phyloP scores from a whole-genome alignment of 345 rosid genomes.

The Clausena lansium region DNA sequence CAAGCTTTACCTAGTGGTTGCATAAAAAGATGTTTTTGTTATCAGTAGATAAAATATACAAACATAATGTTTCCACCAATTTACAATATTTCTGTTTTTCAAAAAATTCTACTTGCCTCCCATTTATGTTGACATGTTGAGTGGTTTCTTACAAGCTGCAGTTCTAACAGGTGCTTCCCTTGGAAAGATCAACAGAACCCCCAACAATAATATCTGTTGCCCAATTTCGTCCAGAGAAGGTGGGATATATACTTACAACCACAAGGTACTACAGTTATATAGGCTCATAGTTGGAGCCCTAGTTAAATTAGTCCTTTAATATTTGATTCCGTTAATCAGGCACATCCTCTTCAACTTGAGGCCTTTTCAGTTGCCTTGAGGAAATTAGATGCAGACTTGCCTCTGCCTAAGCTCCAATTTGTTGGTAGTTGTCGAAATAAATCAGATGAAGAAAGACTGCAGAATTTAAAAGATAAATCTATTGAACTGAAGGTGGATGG shows the following conservation, averaged over 20 bases:
- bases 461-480: constrained; percentile 70
- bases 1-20: not conserved
- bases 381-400: constrained; percentile 45
- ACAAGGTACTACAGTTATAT: constrained; percentile 30
- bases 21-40: not conserved
- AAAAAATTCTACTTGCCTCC: not conserved
- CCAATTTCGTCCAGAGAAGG: constrained; percentile 99
- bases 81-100: not conserved
- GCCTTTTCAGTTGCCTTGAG: constrained; percentile 68
- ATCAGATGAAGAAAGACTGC: constrained; percentile 79
- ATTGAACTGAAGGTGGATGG: constrained; percentile 55
- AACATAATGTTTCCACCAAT: not conserved
- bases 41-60: too few relatives aligned
- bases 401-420: constrained; percentile 80
- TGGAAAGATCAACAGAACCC: constrained; percentile 57
- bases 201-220: constrained; percentile 83
- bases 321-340: constrained; percentile 50
- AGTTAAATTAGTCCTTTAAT: constrained; percentile 17
- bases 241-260: constrained; percentile 42
- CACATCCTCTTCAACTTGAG: constrained; percentile 87
- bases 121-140: not conserved
- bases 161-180: constrained; percentile 59
- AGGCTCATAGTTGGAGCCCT: constrained; percentile 28
- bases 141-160: constrained; percentile 19
- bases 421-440: constrained; percentile 94